phyloP scores from a whole-genome alignment of 768 basidiomycete genomes.

The Daedaleopsis nitida region DNA sequence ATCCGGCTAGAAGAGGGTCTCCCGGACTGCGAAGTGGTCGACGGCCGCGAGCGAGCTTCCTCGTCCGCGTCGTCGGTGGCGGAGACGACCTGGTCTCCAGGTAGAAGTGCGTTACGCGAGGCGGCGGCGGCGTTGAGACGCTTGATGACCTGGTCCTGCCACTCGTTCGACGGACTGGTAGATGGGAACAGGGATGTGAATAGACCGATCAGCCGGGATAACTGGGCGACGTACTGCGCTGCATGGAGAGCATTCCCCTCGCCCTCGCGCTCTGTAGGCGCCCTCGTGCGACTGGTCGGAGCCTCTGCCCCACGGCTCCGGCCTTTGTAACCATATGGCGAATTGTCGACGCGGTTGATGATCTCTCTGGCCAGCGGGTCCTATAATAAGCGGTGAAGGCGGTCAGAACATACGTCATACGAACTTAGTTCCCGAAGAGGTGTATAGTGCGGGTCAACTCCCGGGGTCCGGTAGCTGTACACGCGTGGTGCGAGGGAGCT shows the following conservation, averaged over 20 bases:
- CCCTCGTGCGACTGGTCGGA: constrained; percentile 26
- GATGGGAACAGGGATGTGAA: not conserved
- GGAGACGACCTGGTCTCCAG: constrained; percentile 20
- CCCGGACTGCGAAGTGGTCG: constrained; percentile 9
- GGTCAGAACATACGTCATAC: not conserved
- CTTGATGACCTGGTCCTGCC: constrained; percentile 69
- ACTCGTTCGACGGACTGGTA: constrained; percentile 74
- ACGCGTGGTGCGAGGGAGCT: not conserved
- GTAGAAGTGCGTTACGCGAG: constrained; percentile 26
- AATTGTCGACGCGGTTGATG: constrained; percentile 77
- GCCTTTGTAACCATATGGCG: constrained; percentile 76
- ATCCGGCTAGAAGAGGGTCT: not conserved
- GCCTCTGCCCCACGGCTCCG: constrained; percentile 49
- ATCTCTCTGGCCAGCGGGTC: constrained; percentile 82
- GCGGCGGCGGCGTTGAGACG: constrained; percentile 31
- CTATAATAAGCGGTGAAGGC: constrained; percentile 35
- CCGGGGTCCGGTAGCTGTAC: not conserved
- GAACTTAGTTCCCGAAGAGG: not conserved
- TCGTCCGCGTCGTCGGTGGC: constrained; percentile 6
- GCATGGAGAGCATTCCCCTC: constrained; percentile 37
- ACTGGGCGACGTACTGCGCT: constrained; percentile 54
- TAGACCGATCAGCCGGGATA: not conserved
- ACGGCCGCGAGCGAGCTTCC: constrained; percentile 10
- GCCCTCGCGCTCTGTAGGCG: constrained; percentile 25
- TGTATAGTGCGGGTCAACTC: not conserved